Evolutionary conservation across 1,284 basidiomycete species (phyloP).

Genomic region (Golubevia sp.): DNA sequence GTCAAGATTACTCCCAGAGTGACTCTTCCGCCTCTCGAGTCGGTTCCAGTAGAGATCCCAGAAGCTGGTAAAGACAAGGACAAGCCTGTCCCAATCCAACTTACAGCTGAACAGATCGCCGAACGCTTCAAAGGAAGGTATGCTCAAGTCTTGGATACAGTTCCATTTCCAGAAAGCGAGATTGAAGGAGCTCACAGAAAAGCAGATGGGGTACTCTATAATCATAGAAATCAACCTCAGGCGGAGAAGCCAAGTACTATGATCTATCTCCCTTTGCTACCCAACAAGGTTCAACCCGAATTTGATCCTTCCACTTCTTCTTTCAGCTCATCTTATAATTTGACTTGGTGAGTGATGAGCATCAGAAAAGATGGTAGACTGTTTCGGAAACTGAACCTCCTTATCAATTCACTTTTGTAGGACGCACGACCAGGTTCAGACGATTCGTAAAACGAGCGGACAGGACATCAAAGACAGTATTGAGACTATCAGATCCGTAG

Average conservation of each 20-base stretch:
- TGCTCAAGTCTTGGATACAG: conserved; percentile 9
- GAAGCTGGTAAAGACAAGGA: conserved; percentile 7
- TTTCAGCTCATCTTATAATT: conserved; percentile 21
- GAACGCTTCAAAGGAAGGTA: conserved; percentile 20
- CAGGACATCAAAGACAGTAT: conserved; percentile 20
- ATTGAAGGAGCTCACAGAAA: conserved; percentile 5
- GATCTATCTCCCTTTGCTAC: conserved; percentile 11
- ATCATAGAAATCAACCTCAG: conserved; percentile 10
- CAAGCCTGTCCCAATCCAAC: conserved; percentile 6
- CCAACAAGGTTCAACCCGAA: conserved; percentile 11
- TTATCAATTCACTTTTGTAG: no score
- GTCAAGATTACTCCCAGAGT: conserved; percentile 6
- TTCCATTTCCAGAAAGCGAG: not conserved
- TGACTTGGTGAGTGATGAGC: conserved; percentile 11
- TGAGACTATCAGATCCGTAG: conserved; percentile 12
- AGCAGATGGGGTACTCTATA: conserved; percentile 6
- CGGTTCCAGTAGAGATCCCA: not conserved
- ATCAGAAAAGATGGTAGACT: no score
- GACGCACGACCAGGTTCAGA: conserved; percentile 19
- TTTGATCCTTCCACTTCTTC: conserved; percentile 22
- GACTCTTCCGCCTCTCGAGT: not conserved
- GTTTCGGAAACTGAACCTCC: no score
- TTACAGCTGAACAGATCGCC: conserved; percentile 12
- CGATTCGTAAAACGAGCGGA: conserved; percentile 16
- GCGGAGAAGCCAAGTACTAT: conserved; percentile 8